Evolutionary conservation across 495 filamentous ascomycete genomes (phyloP).

Genomic region (Aspergillus asperescens): DNA sequence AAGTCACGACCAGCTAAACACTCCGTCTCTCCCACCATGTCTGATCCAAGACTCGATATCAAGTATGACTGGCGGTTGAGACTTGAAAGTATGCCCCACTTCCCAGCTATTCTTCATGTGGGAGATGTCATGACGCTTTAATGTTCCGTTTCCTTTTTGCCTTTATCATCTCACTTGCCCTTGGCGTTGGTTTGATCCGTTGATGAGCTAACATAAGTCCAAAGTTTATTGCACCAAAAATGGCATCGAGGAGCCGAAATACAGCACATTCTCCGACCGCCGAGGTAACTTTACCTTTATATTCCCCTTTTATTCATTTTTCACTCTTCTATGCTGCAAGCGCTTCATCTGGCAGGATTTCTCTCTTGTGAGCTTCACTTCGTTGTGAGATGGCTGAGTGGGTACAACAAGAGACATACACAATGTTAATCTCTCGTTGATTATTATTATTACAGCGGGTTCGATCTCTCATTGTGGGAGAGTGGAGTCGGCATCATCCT

Average conservation of each 20-base stretch:
- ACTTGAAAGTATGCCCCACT: slow-evolving; percentile 45
- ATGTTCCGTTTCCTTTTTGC: background rate
- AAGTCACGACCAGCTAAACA: slow-evolving; percentile 6
- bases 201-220: slow-evolving; percentile 14
- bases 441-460: background rate
- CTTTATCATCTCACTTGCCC: background rate
- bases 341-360: background rate
- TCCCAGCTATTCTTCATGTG: slow-evolving; percentile 14
- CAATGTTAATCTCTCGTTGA: background rate
- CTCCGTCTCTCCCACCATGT: slow-evolving; percentile 23
- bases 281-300: slow-evolving; percentile 52
- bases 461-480: slow-evolving; percentile 23
- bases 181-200: slow-evolving; percentile 4
- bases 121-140: background rate
- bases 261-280: slow-evolving; percentile 70
- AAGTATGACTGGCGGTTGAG: slow-evolving; percentile 44
- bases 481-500: slow-evolving; percentile 26
- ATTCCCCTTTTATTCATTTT: slow-evolving; percentile 1
- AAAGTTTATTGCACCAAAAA: slow-evolving; percentile 56
- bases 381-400: background rate
- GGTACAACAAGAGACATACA: background rate
- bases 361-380: background rate
- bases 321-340: slow-evolving; percentile 1
- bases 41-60: slow-evolving; percentile 20
- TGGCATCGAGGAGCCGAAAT: slow-evolving; percentile 54